Evolutionary conservation across 345 rosid species (phyloP).

Genomic region (Salix suchowensis): DNA sequence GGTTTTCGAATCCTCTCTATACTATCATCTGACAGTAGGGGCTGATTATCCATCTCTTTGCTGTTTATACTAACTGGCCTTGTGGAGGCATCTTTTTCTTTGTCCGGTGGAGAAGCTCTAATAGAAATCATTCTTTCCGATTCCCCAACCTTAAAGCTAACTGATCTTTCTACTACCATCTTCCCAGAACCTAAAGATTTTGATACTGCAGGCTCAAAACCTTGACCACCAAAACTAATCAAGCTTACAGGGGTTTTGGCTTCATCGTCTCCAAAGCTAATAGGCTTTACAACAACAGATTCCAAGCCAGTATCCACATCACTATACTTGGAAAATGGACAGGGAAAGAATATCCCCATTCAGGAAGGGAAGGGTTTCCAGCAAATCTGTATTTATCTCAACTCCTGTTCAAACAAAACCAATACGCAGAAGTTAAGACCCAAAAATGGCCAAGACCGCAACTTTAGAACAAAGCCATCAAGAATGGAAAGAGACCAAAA

Average conservation of each 20-base stretch:
- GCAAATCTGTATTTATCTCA: constrained; percentile 1
- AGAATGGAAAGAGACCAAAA: neutral
- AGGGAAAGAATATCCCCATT: constrained; percentile 70
- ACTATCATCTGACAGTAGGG: constrained; percentile 17
- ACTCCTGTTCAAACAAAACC: constrained; percentile 24
- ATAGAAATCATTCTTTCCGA: constrained; percentile 47
- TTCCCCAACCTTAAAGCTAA: constrained; percentile 66
- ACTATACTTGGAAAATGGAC: constrained; percentile 49
- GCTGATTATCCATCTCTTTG: constrained; percentile 7
- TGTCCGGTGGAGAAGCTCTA: constrained; percentile 20
- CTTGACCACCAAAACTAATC: constrained; percentile 47
- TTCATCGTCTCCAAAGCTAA: constrained; percentile 66
- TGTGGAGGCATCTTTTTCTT: constrained; percentile 13
- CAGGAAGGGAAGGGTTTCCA: constrained; percentile 13
- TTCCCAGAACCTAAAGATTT: constrained; percentile 68
- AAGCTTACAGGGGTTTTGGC: constrained; percentile 59
- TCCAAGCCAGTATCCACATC: constrained; percentile 61
- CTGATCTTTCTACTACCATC: constrained; percentile 69
- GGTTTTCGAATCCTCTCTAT: constrained; percentile 14
- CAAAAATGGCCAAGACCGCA: neutral
- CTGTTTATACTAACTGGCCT: neutral
- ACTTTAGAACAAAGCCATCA: constrained; percentile 1
- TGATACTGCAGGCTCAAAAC: constrained; percentile 49
- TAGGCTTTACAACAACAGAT: constrained; percentile 67
- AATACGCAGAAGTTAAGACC: neutral